phyloP scores from a whole-genome alignment of 495 filamentous ascomycete genomes.

The Penicillium steckii region DNA sequence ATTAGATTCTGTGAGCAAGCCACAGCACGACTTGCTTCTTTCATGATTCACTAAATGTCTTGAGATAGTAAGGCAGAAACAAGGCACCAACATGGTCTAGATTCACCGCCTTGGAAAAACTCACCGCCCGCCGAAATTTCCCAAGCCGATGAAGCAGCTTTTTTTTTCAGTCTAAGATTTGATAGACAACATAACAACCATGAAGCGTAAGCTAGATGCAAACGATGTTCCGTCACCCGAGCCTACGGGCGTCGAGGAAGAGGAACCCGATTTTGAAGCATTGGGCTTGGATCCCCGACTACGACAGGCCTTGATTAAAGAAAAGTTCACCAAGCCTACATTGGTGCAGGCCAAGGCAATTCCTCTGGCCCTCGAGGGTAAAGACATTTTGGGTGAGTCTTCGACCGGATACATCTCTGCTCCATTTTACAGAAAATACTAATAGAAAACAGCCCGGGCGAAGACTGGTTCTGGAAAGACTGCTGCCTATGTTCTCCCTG shows the following conservation, averaged over 20 bases:
- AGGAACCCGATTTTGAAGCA: conserved; percentile 39
- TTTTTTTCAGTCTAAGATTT: conserved; percentile 2
- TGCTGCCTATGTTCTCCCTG: conserved; percentile 91
- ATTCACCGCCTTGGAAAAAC: conserved; percentile 29
- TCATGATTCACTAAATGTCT: too few relatives aligned
- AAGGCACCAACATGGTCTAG: neutral
- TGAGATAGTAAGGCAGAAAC: neutral
- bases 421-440: conserved; percentile 16
- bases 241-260: conserved; percentile 22
- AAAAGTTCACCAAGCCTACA: conserved; percentile 82
- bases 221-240: conserved; percentile 54
- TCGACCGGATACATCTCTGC: neutral
- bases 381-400: conserved; percentile 75
- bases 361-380: conserved; percentile 84
- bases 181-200: conserved; percentile 28
- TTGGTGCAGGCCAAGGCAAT: conserved; percentile 84
- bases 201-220: conserved; percentile 66
- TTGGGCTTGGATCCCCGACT: conserved; percentile 81
- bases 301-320: conserved; percentile 79
- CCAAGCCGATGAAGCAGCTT: conserved; percentile 20
- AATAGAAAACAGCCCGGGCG: conserved; percentile 60
- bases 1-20: neutral
- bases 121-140: conserved; percentile 47
- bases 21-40: too few relatives aligned
- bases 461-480: conserved; percentile 97